Evolutionary conservation across 352 stramenopile genomes (phyloP), one percentile per base, ranked within the genome.

Genomic region (Pythium aquatile): DNA sequence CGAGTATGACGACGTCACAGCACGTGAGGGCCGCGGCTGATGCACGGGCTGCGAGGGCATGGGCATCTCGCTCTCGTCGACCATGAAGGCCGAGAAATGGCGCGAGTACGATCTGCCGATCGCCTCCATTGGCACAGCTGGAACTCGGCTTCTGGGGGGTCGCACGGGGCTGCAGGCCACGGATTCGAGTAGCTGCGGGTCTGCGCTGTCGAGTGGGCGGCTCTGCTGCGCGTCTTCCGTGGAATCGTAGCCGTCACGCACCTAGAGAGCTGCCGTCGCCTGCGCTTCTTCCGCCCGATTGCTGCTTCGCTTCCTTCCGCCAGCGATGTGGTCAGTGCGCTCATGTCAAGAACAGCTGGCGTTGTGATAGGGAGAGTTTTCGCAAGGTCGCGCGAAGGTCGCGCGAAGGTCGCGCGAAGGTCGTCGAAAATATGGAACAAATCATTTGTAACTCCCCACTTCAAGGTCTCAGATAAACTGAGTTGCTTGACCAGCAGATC

Each of bases 1-100:
- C 47, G 54, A 33, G 20, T 16, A 46, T 24, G 30, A 16, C 24
- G 54, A 20, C 55, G 16, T 17, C n/a, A 66, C 58, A 3, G 58
- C 32, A 4, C 49, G 57, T 20, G 58, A 47, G 7, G 65, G 65
- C 9, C 46, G 65, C 13, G 58, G 42, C 32, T 71, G 58, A 24
- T 71, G 54, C 33, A 71, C 65, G n/a, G 65, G 58, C 58, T 66
- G 65, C 66, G 66, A 47, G 6, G 66, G 66, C 66, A 68, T 68
- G 2, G 59, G 55, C 20, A 55, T 55, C 20, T 68, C 20, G 55
- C 54, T 68, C 55, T 74, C 68, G 52, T 74, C 68, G 32, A 69
- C 51, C n/a, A 70, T 63, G 48, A 74, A 74, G 28, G 63, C 68
- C 35, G 68, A 70, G 49, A 74, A 74, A 54, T 70, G 62, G 39